Evolutionary conservation across 2,329 filamentous ascomycete genomes (phyloP).

Genomic region (Ophiocordyceps sinensis): DNA sequence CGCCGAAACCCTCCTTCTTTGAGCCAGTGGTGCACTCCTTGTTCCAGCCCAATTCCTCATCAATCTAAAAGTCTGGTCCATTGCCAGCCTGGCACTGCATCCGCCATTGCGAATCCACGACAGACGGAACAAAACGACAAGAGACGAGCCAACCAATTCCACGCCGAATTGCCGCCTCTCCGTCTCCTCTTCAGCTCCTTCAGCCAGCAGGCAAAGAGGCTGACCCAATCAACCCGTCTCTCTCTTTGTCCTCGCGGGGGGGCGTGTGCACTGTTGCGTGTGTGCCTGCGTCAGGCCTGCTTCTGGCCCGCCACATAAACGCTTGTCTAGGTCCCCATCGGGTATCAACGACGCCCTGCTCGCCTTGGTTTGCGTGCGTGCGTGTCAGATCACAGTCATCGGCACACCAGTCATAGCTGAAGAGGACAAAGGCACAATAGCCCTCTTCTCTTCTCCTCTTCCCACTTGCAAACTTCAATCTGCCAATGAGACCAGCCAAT

Average conservation of each 20-base stretch:
- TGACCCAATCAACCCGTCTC: background rate
- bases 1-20: background rate
- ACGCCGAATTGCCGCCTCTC: background rate
- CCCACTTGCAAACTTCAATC: no score
- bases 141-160: background rate
- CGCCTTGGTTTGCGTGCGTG: no score
- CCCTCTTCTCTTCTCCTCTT: no score
- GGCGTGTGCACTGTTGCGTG: conserved; percentile 5
- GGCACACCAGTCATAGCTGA: no score
- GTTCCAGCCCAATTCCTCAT: background rate
- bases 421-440: no score
- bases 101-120: background rate
- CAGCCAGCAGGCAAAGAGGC: background rate
- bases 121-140: background rate
- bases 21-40: background rate
- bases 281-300: conserved; percentile 5
- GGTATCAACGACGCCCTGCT: conserved; percentile 5
- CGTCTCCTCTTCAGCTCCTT: background rate
- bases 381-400: no score
- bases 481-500: no score
- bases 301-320: conserved; percentile 5
- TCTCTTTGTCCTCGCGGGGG: conserved; percentile 2
- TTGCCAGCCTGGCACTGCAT: background rate
- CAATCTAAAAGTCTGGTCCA: no score
- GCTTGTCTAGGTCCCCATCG: conserved; percentile 5